Percentiles rank a stretch among this genome's conserved stretches.
Conservation (phyloP, 805 yeast genomes). For the Torulaspora quercuum region DNA sequence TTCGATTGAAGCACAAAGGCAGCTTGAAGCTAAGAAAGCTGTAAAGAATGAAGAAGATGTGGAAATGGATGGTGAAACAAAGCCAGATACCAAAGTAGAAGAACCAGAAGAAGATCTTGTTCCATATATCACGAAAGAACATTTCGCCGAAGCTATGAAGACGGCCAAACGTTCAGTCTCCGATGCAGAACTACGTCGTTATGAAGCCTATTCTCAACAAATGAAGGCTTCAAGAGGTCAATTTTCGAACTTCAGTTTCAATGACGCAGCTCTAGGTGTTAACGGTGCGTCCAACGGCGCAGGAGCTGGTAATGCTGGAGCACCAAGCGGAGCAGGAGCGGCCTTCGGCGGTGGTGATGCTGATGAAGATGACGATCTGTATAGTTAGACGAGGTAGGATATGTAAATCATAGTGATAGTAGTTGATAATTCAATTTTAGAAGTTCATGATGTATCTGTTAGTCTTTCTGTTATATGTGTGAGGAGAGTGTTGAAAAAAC, state of each 20-base stretch:
- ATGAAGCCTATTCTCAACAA: slow-evolving; percentile 97
- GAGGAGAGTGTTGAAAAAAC: neutral
- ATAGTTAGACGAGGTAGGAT: slow-evolving; percentile 38
- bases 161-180: slow-evolving; percentile 97
- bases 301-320: slow-evolving; percentile 31
- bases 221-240: slow-evolving; percentile 95
- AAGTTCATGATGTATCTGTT: too few relatives aligned
- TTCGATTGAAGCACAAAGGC: slow-evolving; percentile 79
- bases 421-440: too few relatives aligned
- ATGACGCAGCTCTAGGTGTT: slow-evolving; percentile 52
- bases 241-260: slow-evolving; percentile 83
- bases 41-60: slow-evolving; percentile 48
- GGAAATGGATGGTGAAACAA: slow-evolving; percentile 37
- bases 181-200: slow-evolving; percentile 96
- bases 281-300: slow-evolving; percentile 41
- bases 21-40: slow-evolving; percentile 45
- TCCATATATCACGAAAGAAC: slow-evolving; percentile 89
- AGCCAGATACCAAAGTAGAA: slow-evolving; percentile 37
- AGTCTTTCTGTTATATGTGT: too few relatives aligned
- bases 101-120: slow-evolving; percentile 84
- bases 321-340: slow-evolving; percentile 41
- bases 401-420: slow-evolving; percentile 2
- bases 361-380: slow-evolving; percentile 65
- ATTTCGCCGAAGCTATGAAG: slow-evolving; percentile 99
- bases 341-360: slow-evolving; percentile 43